Evolutionary conservation across 208 protist species (phyloP).

Genomic region (Leishmania arabica): DNA sequence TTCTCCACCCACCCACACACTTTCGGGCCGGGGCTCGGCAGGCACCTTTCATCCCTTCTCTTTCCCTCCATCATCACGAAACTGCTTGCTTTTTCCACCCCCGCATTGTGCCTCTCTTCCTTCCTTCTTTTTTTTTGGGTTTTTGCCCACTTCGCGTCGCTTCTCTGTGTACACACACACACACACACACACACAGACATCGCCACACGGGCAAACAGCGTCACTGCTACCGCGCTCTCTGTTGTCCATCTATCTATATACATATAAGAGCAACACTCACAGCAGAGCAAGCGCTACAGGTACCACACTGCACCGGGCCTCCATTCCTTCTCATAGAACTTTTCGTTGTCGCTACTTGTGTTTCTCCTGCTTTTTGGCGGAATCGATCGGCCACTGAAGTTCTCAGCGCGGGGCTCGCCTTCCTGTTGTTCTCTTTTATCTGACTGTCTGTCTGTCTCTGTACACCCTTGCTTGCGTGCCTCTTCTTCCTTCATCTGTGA

Average conservation of each 20-base stretch:
- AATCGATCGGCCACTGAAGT: background rate
- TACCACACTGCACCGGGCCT: background rate
- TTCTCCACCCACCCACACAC: background rate
- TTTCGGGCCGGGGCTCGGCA: background rate
- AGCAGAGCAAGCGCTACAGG: background rate
- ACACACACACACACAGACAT: background rate
- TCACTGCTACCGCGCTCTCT: background rate
- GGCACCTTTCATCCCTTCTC: background rate
- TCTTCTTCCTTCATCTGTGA: background rate
- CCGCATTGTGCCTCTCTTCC: conserved; percentile 7
- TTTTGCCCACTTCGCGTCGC: background rate
- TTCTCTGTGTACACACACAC: background rate
- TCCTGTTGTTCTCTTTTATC: background rate
- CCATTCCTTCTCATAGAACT: background rate
- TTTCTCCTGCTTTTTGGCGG: background rate
- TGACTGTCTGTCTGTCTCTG: background rate
- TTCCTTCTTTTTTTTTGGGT: background rate
- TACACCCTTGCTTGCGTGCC: background rate
- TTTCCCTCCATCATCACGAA: background rate
- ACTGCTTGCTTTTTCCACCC: background rate
- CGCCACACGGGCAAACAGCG: background rate
- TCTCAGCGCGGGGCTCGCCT: background rate
- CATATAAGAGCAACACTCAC: background rate
- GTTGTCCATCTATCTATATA: background rate
- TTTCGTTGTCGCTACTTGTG: background rate